Conservation (phyloP, 768 basidiomycete genomes). For the Phlegmacium glaucopus region DNA sequence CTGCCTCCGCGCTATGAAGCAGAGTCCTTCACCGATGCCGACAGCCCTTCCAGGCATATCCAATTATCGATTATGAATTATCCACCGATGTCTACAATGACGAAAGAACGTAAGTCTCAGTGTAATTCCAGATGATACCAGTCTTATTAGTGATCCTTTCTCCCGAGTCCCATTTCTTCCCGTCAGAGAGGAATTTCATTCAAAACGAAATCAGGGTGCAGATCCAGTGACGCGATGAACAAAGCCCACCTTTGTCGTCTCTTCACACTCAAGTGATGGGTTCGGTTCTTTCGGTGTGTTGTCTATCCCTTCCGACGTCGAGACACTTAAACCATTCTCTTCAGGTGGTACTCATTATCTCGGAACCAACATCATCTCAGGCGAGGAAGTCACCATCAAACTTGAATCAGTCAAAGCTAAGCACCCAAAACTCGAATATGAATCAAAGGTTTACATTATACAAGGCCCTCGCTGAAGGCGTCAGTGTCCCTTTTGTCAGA, state of each 20-base stretch:
- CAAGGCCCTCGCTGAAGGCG: constrained; percentile 97
- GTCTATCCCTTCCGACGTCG: constrained; percentile 6
- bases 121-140: not conserved
- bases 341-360: constrained; percentile 98
- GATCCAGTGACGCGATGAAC: too few relatives aligned
- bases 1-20: too few relatives aligned
- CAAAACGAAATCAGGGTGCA: constrained; percentile 98
- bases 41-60: too few relatives aligned
- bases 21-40: too few relatives aligned
- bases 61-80: too few relatives aligned
- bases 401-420: constrained; percentile 99
- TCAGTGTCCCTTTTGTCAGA: constrained; percentile 96
- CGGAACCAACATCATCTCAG: constrained; percentile 99
- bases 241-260: too few relatives aligned
- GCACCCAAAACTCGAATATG: constrained; percentile 99
- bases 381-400: constrained; percentile 99
- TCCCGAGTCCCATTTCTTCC: constrained; percentile 82
- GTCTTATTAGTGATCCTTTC: constrained; percentile 16
- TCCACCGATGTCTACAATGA: constrained; percentile 99
- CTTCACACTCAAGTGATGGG: too few relatives aligned
- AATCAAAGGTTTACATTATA: constrained; percentile 90
- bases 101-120: constrained; percentile 62
- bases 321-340: constrained; percentile 6
- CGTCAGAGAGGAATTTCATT: constrained; percentile 91
- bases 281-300: constrained; percentile 94